These are phyloP conservation scores for Nigrograna mackinnonii DNA, from an alignment of 2,329 filamentous ascomycete species.

Conservation along the genomic window DNA sequence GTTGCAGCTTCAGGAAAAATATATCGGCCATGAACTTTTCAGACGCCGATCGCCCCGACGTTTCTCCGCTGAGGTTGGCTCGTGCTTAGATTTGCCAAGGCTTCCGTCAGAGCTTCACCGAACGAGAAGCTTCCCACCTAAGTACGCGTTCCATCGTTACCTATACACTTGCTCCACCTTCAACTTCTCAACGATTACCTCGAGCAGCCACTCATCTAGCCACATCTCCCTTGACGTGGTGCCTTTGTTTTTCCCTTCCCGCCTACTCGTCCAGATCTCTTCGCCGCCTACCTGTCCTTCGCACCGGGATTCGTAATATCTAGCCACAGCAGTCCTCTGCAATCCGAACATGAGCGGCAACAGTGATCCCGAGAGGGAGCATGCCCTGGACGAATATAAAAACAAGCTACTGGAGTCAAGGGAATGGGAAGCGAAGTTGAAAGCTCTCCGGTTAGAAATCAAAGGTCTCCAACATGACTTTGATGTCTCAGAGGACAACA, in stretches of 20 bases:
- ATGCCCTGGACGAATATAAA: slow-evolving; percentile 58
- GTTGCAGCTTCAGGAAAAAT: slow-evolving; percentile 18
- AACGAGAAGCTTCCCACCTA: slow-evolving; percentile 21
- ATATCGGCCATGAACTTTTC: slow-evolving; percentile 35
- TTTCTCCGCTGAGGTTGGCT: slow-evolving; percentile 3
- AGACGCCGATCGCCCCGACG: slow-evolving; percentile 20
- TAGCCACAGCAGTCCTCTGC: slow-evolving; percentile 7
- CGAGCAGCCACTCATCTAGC: neutral
- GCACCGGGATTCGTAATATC: slow-evolving; percentile 13
- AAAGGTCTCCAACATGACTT: slow-evolving; percentile 95
- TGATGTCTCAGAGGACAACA: slow-evolving; percentile 97
- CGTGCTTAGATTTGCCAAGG: slow-evolving; percentile 12
- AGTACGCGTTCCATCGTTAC: no score
- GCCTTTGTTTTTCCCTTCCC: no score
- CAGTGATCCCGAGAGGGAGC: slow-evolving; percentile 54
- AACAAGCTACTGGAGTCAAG: slow-evolving; percentile 77
- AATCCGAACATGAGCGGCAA: slow-evolving; percentile 38
- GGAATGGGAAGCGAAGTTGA: slow-evolving; percentile 98
- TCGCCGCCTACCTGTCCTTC: slow-evolving; percentile 13
- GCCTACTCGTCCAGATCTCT: neutral
- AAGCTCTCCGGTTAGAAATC: slow-evolving; percentile 90
- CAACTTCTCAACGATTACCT: neutral
- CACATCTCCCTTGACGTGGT: no score
- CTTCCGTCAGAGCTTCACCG: slow-evolving; percentile 24
- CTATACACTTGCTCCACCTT: no score